These are phyloP conservation scores for Miscanthus lutarioriparius DNA, from an alignment of 176 grass and related monocot genomes.

Conservation along the genomic window DNA sequence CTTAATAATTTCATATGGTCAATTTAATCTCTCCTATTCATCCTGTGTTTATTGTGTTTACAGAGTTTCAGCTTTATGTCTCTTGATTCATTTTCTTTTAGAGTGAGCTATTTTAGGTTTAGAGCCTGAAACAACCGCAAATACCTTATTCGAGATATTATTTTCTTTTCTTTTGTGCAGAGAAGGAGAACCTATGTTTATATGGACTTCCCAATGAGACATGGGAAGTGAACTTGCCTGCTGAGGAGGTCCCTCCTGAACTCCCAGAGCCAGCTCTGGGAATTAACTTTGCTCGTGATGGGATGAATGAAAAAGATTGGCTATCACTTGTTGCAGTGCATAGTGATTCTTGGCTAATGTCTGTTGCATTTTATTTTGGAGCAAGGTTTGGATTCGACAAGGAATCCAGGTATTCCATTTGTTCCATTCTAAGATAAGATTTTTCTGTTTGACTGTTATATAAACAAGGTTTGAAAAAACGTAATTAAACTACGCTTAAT, in stretches of 20 bases:
- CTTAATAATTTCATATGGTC: background rate
- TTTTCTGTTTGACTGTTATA: slow-evolving; percentile 4
- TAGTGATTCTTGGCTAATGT: slow-evolving; percentile 70
- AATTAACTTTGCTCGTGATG: slow-evolving; percentile 72
- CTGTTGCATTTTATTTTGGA: slow-evolving; percentile 79
- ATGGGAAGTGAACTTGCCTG: slow-evolving; percentile 72
- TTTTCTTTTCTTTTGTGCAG: slow-evolving; percentile 13
- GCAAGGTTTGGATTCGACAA: slow-evolving; percentile 70
- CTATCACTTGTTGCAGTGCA: slow-evolving; percentile 64
- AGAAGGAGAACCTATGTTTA: slow-evolving; percentile 74
- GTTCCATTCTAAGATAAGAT: background rate
- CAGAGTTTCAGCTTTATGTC: too few species aligned
- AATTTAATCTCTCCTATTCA: background rate
- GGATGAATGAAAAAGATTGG: slow-evolving; percentile 72
- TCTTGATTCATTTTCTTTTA: background rate
- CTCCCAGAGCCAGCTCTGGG: slow-evolving; percentile 71
- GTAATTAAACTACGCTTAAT: too few species aligned
- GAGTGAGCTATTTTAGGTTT: background rate
- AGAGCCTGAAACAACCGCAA: background rate
- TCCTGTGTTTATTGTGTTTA: background rate
- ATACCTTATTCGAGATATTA: background rate
- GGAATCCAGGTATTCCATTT: slow-evolving; percentile 56
- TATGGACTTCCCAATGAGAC: slow-evolving; percentile 71
- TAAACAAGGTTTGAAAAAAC: too few species aligned
- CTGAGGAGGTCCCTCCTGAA: slow-evolving; percentile 70